A percentile compares a stretch with the other conserved stretches of the same genome.
These are phyloP conservation scores for Oryza nivara DNA, from an alignment of 176 grass and related monocot genomes.

Conservation along the genomic window DNA sequence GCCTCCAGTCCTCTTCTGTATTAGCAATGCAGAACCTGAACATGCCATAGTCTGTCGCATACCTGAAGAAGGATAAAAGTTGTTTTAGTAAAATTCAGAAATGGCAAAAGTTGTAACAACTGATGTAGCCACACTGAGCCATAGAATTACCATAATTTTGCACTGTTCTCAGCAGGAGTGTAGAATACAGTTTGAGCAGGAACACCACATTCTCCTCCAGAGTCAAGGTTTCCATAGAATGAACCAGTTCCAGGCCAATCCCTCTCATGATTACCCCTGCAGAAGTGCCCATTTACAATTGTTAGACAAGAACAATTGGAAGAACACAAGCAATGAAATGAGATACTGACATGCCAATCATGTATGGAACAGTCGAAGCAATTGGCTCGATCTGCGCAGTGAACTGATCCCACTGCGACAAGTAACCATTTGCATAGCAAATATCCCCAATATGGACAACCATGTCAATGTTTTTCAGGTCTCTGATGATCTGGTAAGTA, in stretches of 20 bases:
- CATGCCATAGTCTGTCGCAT: conserved; percentile 68
- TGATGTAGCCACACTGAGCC: not conserved
- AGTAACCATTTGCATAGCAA: conserved; percentile 77
- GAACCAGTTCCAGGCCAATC: conserved; percentile 90
- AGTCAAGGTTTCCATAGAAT: conserved; percentile 73
- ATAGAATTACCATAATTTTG: conserved; percentile 74
- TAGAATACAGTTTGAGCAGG: conserved; percentile 92
- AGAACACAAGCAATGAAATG: not conserved
- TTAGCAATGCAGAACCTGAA: conserved; percentile 79
- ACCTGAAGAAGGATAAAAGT: conserved; percentile 47
- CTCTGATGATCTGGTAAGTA: conserved; percentile 71
- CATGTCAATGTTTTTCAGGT: conserved; percentile 76
- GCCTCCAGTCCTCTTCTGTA: conserved; percentile 81
- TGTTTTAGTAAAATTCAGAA: conserved; percentile 22
- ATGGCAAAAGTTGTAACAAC: conserved; percentile 4
- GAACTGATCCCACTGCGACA: conserved; percentile 96
- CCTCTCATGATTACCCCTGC: conserved; percentile 92
- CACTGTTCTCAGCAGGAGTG: conserved; percentile 81
- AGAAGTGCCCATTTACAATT: not conserved
- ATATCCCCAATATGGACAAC: conserved; percentile 90
- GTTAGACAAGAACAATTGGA: not conserved
- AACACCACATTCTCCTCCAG: conserved; percentile 90
- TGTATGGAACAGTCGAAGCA: conserved; percentile 78
- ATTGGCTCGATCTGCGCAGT: conserved; percentile 83
- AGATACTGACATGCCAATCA: conserved; percentile 76